Evolutionary conservation across 305 asterid species (phyloP), one percentile per base, ranked within the genome.

Genomic region (Fraxinus velutina): DNA sequence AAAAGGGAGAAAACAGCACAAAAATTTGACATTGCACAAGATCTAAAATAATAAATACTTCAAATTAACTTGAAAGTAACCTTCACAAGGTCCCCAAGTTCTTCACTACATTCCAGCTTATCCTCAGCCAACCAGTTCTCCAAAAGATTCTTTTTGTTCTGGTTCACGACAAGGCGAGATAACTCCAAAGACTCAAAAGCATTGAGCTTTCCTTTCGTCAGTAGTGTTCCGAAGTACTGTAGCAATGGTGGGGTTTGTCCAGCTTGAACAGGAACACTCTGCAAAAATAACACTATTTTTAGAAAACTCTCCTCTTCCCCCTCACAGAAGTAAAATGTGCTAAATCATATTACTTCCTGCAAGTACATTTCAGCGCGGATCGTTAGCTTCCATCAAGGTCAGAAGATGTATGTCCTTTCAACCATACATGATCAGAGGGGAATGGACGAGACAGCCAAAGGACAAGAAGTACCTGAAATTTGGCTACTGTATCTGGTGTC

Each of bases 181-280:
- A 96, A 81, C 90, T 96, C 99, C 91, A 96, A 86, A 27, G 99
- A 96, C 87, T 96, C 99, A 84, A 94, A 96, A 30, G 99, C 95
- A 83, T 96, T 96, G 36, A 96, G 97, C 88, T 96, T 96, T 88
- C 98, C 99, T 84, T 88, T 92, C n/a, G 98, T 93, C 70, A 96
- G 83, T 84, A 96, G 87, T 19, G 99, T 96, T 78, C 99, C 99
- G 89, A 96, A 96, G 81, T 94, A 96, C 89, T 96, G 99, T 86
- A 96, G 91, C 89, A 96, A 81, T 5, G 99, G 99, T 30, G 99
- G 98, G 39, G 98, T 96, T 89, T 94, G 98, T 82, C 99, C 98
- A 86, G 98, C 94, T 91, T 96, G 99, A 86, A 94, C 98, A 82
- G 98, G 99, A 79, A 96, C 99, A 84, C 99, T 96, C 99, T 96